Base-by-base conservation (phyloP, 2,329 filamentous ascomycete species). In the Pleurostoma richardsiae region DNA sequence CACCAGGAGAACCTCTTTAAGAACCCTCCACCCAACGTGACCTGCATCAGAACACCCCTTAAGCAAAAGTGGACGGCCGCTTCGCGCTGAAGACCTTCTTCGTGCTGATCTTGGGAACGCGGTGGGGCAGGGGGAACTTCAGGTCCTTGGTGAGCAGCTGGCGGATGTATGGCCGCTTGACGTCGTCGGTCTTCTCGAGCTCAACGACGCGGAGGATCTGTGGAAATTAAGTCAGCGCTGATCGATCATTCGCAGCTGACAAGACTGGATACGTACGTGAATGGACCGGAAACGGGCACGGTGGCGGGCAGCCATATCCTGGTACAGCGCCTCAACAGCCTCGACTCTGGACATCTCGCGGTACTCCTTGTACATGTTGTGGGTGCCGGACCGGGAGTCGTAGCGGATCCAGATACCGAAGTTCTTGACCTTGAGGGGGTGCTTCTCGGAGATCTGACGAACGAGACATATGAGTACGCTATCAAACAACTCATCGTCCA, bases 311-410 rank as follows among this genome's bases (percentile, higher is more conserved):
- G 94, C 90, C 94, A 99, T 97, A 81, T 99, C 94, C 77, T 94
- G 88, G 87, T 99, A 99, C 71, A 99, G 85, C 62, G 92, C 78
- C 78, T 97, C 88, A 67, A 97, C 92, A 60, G 94, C 94, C 62
- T 94, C 92, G 68, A 86, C 88, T 76, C 94, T 84, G 71, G 88
- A 92, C 83, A 97, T 88, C 83, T 97, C 94, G 72, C 94, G 89
- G 88, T 96, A 97, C 86, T 99, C 94, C 86, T 97, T 97, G 90
- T 99, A 99, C 94, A 99, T 99, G 88, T 99, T 99, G 90, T 99
- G 94, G 67, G 94, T 99, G 66, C 94, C 94, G 66, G 94, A 97
- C 76, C 94, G 92, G 55, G 95, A 99, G 80, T 99, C 92, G 82
- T 99, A 99, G 72, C 95, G 91, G 79, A 99, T 86, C 95, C 95